phyloP scores from a whole-genome alignment of 2,329 filamentous ascomycete species.

The Scedosporium dehoogii region DNA sequence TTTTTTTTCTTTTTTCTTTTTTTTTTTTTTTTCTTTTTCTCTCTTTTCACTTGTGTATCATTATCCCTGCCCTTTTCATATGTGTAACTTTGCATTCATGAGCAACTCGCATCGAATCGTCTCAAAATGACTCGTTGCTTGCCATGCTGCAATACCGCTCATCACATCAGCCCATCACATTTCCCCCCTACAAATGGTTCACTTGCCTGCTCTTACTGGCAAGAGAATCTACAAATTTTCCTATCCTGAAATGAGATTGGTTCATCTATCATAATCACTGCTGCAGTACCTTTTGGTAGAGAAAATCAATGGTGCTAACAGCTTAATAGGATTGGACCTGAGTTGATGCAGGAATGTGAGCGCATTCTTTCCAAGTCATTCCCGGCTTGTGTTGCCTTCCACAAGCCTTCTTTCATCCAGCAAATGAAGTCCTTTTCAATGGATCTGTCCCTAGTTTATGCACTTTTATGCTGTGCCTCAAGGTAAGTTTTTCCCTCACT shows the following conservation, averaged over 20 bases:
- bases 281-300: not conserved
- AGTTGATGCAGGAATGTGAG: constrained; percentile 49
- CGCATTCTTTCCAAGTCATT: constrained; percentile 51
- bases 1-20: not conserved
- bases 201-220: not conserved
- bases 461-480: constrained; percentile 46
- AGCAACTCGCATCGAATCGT: not conserved
- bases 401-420: constrained; percentile 52
- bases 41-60: not conserved
- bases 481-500: constrained; percentile 32
- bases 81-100: not conserved
- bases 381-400: constrained; percentile 51
- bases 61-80: not conserved
- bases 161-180: not conserved
- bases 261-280: not conserved
- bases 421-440: constrained; percentile 47
- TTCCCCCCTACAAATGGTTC: not conserved
- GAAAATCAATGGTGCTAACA: constrained; percentile 13
- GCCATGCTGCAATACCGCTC: not conserved
- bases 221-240: not conserved
- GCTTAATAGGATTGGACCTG: constrained; percentile 37
- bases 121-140: not conserved
- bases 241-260: not conserved
- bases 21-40: not conserved
- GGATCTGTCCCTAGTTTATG: constrained; percentile 47